Conservation (phyloP, 2,329 filamentous ascomycete genomes). For the Cryphonectria carpinicola region DNA sequence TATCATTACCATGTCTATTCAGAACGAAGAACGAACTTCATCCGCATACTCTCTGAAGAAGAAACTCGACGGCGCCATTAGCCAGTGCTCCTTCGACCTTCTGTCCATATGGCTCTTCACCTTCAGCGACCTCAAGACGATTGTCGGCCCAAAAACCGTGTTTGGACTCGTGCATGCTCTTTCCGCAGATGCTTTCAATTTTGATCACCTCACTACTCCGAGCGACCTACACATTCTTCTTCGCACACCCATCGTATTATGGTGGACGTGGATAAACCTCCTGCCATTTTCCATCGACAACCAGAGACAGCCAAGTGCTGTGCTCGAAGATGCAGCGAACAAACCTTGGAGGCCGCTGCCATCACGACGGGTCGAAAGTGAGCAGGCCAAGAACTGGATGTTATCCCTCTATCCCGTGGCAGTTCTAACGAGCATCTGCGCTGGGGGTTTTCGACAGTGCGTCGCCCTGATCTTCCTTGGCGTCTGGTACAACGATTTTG, state of each 20-base stretch:
- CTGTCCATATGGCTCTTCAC: constrained; percentile 33
- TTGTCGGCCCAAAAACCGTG: constrained; percentile 28
- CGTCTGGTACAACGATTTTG: constrained; percentile 38
- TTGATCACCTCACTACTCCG: background rate
- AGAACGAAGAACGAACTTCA: no score
- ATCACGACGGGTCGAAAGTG: constrained; percentile 29
- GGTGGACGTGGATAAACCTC: constrained; percentile 38
- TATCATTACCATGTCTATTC: no score
- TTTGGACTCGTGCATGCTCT: constrained; percentile 30
- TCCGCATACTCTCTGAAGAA: no score
- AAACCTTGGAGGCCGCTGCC: constrained; percentile 40
- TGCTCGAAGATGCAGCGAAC: constrained; percentile 38
- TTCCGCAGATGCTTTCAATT: background rate
- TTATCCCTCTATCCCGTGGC: constrained; percentile 20
- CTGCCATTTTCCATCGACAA: constrained; percentile 38
- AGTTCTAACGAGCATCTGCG: constrained; percentile 13
- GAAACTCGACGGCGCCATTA: no score
- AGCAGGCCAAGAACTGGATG: constrained; percentile 32
- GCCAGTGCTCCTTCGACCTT: no score
- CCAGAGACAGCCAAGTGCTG: constrained; percentile 33
- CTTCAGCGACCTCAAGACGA: constrained; percentile 34
- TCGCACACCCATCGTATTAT: constrained; percentile 25
- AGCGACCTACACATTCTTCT: constrained; percentile 5
- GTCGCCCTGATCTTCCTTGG: constrained; percentile 33
- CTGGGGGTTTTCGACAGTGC: constrained; percentile 31